Evolutionary conservation across 108 stramenopile species (phyloP).

Genomic region (Tribonema minus): DNA sequence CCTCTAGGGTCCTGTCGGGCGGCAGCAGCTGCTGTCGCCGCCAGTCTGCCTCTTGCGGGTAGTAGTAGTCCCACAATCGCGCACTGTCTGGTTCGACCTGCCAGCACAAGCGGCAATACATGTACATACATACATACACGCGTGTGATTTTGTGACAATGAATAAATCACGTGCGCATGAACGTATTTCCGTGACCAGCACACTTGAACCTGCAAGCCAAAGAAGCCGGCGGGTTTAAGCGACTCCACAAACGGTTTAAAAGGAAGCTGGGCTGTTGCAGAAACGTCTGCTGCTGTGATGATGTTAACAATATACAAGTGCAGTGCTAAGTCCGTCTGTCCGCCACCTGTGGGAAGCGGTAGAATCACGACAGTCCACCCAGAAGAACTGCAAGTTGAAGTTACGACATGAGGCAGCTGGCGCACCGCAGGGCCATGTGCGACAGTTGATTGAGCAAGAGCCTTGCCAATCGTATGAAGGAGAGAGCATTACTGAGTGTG

Average conservation of each 20-base stretch:
- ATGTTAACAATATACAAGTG: too few species aligned
- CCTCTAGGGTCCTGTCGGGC: constrained; percentile 15
- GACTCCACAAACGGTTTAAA: not conserved
- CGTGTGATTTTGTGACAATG: not conserved
- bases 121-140: not conserved
- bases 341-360: too few species aligned
- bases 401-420: too few species aligned
- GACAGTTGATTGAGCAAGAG: too few species aligned
- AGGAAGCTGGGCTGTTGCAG: too few species aligned
- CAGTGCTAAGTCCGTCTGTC: too few species aligned
- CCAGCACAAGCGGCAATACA: not conserved
- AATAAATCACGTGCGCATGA: not conserved
- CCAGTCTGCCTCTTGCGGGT: constrained; percentile 4
- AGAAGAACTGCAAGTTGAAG: too few species aligned
- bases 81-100: constrained; percentile 27
- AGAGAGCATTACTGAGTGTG: too few species aligned
- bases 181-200: not conserved
- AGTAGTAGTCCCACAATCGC: constrained; percentile 36
- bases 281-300: too few species aligned
- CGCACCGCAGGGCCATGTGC: too few species aligned
- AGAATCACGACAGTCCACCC: too few species aligned
- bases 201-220: not conserved
- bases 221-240: not conserved
- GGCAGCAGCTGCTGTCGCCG: constrained; percentile 13
- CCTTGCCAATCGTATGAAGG: too few species aligned